phyloP scores from a whole-genome alignment of 2,329 filamentous ascomycete species.

The Pseudogymnoascus sp. region DNA sequence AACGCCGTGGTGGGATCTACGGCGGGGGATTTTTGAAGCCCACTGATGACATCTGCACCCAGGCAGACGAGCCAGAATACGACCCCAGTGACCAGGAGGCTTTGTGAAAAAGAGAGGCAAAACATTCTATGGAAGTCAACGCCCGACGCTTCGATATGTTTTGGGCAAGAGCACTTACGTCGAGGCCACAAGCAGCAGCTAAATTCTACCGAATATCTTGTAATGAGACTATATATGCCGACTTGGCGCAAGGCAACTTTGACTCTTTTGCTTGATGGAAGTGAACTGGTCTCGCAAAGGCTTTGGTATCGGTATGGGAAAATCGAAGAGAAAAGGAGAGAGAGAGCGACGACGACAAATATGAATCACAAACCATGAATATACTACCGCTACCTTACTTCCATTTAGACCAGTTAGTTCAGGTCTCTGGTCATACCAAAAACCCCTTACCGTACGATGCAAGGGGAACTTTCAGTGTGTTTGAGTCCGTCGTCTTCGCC shows the following conservation, averaged over 20 bases:
- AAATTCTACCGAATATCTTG: background rate
- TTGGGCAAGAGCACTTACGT: background rate
- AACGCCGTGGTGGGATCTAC: background rate
- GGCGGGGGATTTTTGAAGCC: background rate
- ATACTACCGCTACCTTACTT: background rate
- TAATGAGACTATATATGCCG: background rate
- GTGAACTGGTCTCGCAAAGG: background rate
- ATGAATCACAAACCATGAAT: background rate
- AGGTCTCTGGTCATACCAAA: background rate
- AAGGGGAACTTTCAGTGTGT: background rate
- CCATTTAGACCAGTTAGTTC: background rate
- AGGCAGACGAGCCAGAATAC: background rate
- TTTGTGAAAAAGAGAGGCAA: background rate
- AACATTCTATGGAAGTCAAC: background rate
- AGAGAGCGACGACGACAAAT: background rate
- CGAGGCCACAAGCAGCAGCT: background rate
- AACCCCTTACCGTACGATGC: conserved; percentile 1
- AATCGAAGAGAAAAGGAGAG: background rate
- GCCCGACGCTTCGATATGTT: background rate
- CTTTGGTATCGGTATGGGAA: background rate
- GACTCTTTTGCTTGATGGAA: background rate
- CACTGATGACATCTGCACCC: background rate
- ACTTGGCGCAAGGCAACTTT: conserved; percentile 6
- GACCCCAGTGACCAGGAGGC: background rate
- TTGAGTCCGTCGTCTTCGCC: background rate